Percentiles rank a stretch among this genome's conserved stretches.
Conservation (phyloP, 2,329 filamentous ascomycete genomes). For the Fusarium secorum region DNA sequence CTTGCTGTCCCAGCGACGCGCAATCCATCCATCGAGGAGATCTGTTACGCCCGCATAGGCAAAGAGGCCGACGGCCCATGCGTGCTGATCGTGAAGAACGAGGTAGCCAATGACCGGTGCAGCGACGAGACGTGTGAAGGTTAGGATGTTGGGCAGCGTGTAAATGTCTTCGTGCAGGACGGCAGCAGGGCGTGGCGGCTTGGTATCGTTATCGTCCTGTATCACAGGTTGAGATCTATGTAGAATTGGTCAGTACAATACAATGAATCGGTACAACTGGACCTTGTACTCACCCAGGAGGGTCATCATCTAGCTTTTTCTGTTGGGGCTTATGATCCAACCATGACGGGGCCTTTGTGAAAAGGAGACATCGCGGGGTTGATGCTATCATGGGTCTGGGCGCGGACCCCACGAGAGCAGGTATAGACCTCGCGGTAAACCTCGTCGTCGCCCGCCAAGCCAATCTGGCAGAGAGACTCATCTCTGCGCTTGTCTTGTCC, state of each 20-base stretch:
- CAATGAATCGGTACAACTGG: not conserved
- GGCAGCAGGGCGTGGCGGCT: conserved; percentile 1
- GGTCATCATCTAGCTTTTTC: conserved; percentile 11
- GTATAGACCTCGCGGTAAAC: conserved; percentile 7
- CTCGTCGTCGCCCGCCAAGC: conserved; percentile 19
- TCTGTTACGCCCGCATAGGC: conserved; percentile 92
- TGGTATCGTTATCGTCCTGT: not conserved
- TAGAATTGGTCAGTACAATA: not conserved
- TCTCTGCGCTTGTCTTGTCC: conserved; percentile 7
- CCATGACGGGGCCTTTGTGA: conserved; percentile 34
- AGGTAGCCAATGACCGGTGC: conserved; percentile 89
- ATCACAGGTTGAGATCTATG: conserved; percentile 6
- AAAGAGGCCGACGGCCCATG: conserved; percentile 84
- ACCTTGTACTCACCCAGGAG: not conserved
- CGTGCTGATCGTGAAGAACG: conserved; percentile 82
- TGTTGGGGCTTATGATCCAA: conserved; percentile 26
- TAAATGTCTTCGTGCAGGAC: conserved; percentile 83
- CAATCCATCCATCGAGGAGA: conserved; percentile 92
- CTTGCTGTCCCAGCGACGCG: conserved; percentile 83
- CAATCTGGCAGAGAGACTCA: conserved; percentile 26
- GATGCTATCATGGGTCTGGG: conserved; percentile 1
- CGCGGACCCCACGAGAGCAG: conserved; percentile 9
- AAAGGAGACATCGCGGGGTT: conserved; percentile 28
- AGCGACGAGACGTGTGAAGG: conserved; percentile 81
- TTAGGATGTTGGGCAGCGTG: conserved; percentile 93